A percentile compares a stretch with the other conserved stretches of the same genome.
phyloP scores from a whole-genome alignment of 257 asterid species.

The Avicennia marina region DNA sequence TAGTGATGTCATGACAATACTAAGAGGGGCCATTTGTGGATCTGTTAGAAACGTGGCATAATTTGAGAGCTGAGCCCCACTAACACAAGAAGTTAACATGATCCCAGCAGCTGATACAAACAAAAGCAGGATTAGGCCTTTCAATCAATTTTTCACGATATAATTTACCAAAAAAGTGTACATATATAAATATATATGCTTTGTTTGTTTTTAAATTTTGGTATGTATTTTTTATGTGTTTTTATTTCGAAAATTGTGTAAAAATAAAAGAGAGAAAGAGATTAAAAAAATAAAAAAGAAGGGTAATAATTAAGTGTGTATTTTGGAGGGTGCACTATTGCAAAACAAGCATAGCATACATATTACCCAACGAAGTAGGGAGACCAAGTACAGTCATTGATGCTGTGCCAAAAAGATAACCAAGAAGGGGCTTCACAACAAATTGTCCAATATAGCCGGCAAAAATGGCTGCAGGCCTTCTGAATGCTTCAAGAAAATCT shows the following conservation, averaged over 20 bases:
- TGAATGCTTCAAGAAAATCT: slow-evolving; percentile 91
- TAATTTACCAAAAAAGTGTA: background rate
- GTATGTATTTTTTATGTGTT: too few species aligned
- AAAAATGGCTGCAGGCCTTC: slow-evolving; percentile 58
- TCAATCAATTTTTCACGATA: background rate
- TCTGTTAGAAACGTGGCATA: slow-evolving; percentile 90
- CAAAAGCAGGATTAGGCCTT: slow-evolving; percentile 20
- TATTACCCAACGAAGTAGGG: slow-evolving; percentile 73
- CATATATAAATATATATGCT: too few species aligned
- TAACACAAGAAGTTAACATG: slow-evolving; percentile 90
- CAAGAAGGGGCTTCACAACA: slow-evolving; percentile 79
- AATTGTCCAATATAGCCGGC: slow-evolving; percentile 87
- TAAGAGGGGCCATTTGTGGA: slow-evolving; percentile 93
- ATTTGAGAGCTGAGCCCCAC: slow-evolving; percentile 96
- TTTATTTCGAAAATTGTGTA: too few species aligned
- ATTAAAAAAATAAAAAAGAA: too few species aligned
- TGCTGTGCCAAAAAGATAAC: slow-evolving; percentile 73
- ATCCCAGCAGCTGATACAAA: slow-evolving; percentile 76
- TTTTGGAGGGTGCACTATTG: too few species aligned
- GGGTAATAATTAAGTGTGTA: too few species aligned
- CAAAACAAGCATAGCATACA: too few species aligned
- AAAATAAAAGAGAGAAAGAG: background rate
- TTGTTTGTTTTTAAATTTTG: too few species aligned
- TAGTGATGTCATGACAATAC: slow-evolving; percentile 95
- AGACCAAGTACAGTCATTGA: slow-evolving; percentile 64